phyloP scores from a whole-genome alignment of 2,329 filamentous ascomycete species.

The Pseudohalonectria lignicola region DNA sequence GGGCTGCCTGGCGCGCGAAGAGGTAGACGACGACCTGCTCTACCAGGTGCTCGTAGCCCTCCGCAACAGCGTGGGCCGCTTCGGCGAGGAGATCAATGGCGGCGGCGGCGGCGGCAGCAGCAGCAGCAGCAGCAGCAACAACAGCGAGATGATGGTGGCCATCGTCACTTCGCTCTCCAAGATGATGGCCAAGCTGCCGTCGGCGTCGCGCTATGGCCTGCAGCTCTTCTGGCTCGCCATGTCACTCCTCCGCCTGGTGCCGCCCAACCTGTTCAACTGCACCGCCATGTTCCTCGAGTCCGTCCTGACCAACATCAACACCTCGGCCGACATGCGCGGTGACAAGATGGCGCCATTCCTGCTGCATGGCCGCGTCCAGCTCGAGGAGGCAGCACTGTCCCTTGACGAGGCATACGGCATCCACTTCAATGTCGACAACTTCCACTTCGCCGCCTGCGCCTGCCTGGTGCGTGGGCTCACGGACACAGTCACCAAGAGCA shows the following conservation, averaged over 20 bases:
- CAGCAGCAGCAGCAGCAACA: slow-evolving; percentile 20
- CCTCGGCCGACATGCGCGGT: slow-evolving; percentile 46
- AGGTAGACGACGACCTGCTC: slow-evolving; percentile 60
- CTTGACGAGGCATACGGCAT: slow-evolving; percentile 57
- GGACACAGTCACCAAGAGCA: slow-evolving; percentile 47
- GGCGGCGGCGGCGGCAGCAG: slow-evolving; percentile 37
- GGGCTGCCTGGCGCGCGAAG: slow-evolving; percentile 60
- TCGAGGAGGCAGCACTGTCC: slow-evolving; percentile 50
- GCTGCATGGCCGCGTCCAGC: slow-evolving; percentile 46
- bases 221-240: slow-evolving; percentile 63
- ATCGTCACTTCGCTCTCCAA: slow-evolving; percentile 58
- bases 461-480: slow-evolving; percentile 54
- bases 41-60: slow-evolving; percentile 62
- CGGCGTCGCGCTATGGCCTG: slow-evolving; percentile 55
- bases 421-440: slow-evolving; percentile 51
- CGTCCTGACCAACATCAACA: slow-evolving; percentile 52
- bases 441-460: slow-evolving; percentile 57
- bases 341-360: slow-evolving; percentile 48
- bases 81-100: slow-evolving; percentile 40
- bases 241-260: slow-evolving; percentile 53
- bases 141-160: slow-evolving; percentile 57
- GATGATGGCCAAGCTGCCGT: slow-evolving; percentile 59
- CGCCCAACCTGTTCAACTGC: slow-evolving; percentile 52
- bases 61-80: slow-evolving; percentile 52
- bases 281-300: slow-evolving; percentile 54